Conservation (phyloP, 192 early-diverging fungal genomes). For the Backusella luteola region DNA sequence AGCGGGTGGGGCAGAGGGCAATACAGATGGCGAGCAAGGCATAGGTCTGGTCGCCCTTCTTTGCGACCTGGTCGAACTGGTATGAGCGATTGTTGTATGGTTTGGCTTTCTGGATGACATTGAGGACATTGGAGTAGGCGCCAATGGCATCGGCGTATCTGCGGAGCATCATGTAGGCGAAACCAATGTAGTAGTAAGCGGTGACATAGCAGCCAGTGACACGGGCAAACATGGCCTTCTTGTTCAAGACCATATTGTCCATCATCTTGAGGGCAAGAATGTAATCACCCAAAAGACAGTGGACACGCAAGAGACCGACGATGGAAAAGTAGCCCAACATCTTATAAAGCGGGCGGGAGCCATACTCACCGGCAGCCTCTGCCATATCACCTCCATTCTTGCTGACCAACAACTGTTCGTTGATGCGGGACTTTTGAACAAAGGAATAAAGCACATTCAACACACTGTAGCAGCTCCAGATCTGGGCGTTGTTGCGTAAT, state of each 20-base stretch:
- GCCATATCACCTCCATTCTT: conserved; percentile 88
- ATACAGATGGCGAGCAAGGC: conserved; percentile 88
- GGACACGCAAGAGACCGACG: conserved; percentile 89
- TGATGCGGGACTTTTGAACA: conserved; percentile 94
- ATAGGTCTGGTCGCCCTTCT: conserved; percentile 96
- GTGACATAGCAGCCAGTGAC: conserved; percentile 98
- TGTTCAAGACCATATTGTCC: conserved; percentile 93
- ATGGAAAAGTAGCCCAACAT: conserved; percentile 97
- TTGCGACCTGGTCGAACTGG: conserved; percentile 87
- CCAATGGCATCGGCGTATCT: conserved; percentile 95
- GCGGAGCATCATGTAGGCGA: conserved; percentile 98
- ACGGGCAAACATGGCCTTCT: conserved; percentile 90
- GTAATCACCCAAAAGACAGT: conserved; percentile 95
- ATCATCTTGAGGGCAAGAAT: conserved; percentile 93
- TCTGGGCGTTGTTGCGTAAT: conserved; percentile 82
- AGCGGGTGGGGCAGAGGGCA: conserved; percentile 85
- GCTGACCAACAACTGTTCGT: conserved; percentile 85
- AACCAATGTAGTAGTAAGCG: conserved; percentile 96
- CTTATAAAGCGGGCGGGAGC: conserved; percentile 86
- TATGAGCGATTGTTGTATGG: conserved; percentile 92
- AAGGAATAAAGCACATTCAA: conserved; percentile 95
- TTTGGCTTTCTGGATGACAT: conserved; percentile 88
- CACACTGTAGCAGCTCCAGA: conserved; percentile 96
- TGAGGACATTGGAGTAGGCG: conserved; percentile 86
- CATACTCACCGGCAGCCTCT: conserved; percentile 89